Conservation (phyloP, 2,329 filamentous ascomycete species). For the Pseudogymnoascus sp. region DNA sequence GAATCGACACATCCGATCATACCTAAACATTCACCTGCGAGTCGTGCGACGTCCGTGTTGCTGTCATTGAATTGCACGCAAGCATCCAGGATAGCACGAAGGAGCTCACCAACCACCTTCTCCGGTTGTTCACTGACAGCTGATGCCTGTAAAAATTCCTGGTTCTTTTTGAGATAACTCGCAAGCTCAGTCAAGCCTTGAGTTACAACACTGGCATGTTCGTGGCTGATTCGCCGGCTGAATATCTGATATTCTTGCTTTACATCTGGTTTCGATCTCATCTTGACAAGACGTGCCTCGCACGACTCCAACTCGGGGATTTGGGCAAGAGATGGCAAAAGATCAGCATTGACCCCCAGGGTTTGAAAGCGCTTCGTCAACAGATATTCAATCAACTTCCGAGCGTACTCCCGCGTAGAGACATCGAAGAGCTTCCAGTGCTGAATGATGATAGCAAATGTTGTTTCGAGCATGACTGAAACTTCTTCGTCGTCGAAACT, state of each 20-base stretch:
- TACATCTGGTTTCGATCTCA: slow-evolving; percentile 59
- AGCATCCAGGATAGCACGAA: slow-evolving; percentile 76
- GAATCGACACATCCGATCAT: slow-evolving; percentile 87
- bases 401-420: slow-evolving; percentile 50
- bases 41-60: slow-evolving; percentile 57
- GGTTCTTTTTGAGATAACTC: slow-evolving; percentile 63
- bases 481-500: slow-evolving; percentile 73
- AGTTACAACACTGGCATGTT: slow-evolving; percentile 77
- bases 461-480: slow-evolving; percentile 73
- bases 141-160: slow-evolving; percentile 70
- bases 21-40: slow-evolving; percentile 78
- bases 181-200: slow-evolving; percentile 73
- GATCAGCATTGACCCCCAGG: slow-evolving; percentile 37
- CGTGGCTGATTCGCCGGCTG: slow-evolving; percentile 65
- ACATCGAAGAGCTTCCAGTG: slow-evolving; percentile 67
- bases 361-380: slow-evolving; percentile 18
- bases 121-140: slow-evolving; percentile 79
- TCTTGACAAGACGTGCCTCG: slow-evolving; percentile 54
- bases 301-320: slow-evolving; percentile 63
- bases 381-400: slow-evolving; percentile 49
- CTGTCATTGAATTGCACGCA: slow-evolving; percentile 69
- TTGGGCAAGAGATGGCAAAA: slow-evolving; percentile 67
- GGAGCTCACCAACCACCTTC: slow-evolving; percentile 60
- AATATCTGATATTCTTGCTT: slow-evolving; percentile 65
- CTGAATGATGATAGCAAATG: slow-evolving; percentile 76